Evolutionary conservation across 441 rosid species (phyloP), one percentile per base, ranked within the genome.

Genomic region (Adansonia grandidieri): DNA sequence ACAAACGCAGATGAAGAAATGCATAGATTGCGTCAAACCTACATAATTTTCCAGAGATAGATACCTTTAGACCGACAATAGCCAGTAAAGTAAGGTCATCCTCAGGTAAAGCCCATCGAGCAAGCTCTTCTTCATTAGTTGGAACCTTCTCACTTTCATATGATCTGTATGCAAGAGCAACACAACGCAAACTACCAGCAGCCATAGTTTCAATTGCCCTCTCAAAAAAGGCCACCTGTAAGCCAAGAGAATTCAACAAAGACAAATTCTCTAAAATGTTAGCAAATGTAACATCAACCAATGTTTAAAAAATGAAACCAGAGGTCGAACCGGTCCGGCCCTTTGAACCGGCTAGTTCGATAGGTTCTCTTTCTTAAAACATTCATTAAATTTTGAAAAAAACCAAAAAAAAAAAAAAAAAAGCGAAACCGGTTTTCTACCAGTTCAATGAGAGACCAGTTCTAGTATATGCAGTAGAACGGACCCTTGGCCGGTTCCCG

Each of bases 201-300:
- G 99, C 99, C 99, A 97, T 97, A 78, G 87, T 94, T 82, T 92
- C 88, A 75, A 94, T 93, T 69, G 97, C 89, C 64, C 79, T 84
- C 83, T 82, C 91, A 53, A 89, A 92, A 78, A 64, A 82, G 13
- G 19, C 57, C 83, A 83, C 67, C 99, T 97, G 94, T 79, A 85
- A 81, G 77, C 44, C 4, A 37, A 32, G 50, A 68, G 13, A 79
- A 75, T 50, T 10, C 72, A 75, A 48, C n/a, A 74, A 45, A 15
- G 3, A 32, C 20, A 62, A 14, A 48, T 60, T 60, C 48, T 24
- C n/a, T 48, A 11, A 65, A 72, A 74, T 22, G 32, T 37, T 58
- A 19, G 22, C 53, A 68, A 56, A 11, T 7, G 14, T 37, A 63
- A 37, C 40, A 37, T 37, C 40, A 37, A 37, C 40, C 40, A 37